Base-by-base conservation (phyloP, 2,329 filamentous ascomycete species). In the Claviceps maximensis region DNA sequence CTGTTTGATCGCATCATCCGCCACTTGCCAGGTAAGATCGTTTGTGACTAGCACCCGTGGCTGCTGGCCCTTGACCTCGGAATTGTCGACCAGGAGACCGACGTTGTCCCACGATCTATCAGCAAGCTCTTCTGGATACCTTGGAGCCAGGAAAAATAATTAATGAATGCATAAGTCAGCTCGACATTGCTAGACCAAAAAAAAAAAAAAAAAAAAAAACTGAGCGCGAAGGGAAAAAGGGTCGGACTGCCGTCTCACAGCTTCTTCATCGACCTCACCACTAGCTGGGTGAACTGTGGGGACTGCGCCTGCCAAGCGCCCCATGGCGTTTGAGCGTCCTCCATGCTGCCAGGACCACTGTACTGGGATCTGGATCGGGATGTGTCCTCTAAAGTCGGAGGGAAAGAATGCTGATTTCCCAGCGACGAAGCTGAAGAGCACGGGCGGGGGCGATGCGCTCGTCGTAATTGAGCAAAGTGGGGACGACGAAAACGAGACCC, bases 51-150 rank as follows among this genome's bases (percentile, higher is more conserved):
- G 68, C 19, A 80, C 77, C 47, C 64, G 63, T 36, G 56, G 58
- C 49, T 62, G 61, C 47, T 55, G 56, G 13, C 58, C 54, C 53
- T 68, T 63, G 17, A 62, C 50, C 27, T 66, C 61, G n/a, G 71
- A 65, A 60, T 74, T 73, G 56, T 70, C 69, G 52, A 76, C 62
- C 49, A 95, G 77, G 51, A 96, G 78, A 49, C 93, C 93, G n/a
- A 94, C 95, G 64, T 98, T 98, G 67, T 98, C 93, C 78, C 90
- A 98, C 58, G 86, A 83, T 60, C 84, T 84, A 65, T 97, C 93
- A 10, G 93, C 93, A 44, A 96, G 75, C 55, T 82, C 82, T 65
- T 94, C 88, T 0, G 93, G 93, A 65, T 95, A 98, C 55, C 89
- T 93, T 49, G 15, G 7, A 25, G 41, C 2, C 10, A 25, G 29